Conservation (phyloP, 148 eudicot species). For the Gaultheria prostrata region DNA sequence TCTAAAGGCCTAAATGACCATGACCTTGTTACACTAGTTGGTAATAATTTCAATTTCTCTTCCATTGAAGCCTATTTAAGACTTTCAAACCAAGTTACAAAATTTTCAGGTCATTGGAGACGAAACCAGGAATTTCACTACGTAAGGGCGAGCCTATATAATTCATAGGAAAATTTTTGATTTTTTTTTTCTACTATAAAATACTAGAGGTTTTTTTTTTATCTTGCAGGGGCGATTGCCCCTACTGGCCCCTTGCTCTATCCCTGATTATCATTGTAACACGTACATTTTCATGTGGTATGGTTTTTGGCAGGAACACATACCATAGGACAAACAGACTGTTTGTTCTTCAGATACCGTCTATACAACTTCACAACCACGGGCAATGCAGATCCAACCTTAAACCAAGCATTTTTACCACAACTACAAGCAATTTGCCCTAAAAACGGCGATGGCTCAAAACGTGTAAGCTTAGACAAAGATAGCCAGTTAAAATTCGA, state of each 20-base stretch:
- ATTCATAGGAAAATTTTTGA: no score
- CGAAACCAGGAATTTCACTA: no score
- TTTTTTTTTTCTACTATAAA: no score
- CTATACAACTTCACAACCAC: conserved; percentile 80
- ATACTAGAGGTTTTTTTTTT: no score
- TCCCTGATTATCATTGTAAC: no score
- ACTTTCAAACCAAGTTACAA: neutral
- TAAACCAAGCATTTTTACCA: conserved; percentile 41
- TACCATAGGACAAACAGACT: conserved; percentile 69
- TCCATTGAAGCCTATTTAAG: neutral
- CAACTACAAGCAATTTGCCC: conserved; percentile 56
- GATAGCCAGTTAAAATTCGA: conserved; percentile 49
- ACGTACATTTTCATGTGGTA: neutral
- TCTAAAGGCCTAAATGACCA: conserved; percentile 72
- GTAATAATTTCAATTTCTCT: conserved; percentile 26
- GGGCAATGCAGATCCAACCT: conserved; percentile 67
- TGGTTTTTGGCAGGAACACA: conserved; percentile 54
- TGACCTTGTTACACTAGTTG: conserved; percentile 78
- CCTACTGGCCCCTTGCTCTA: no score
- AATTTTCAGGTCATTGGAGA: neutral
- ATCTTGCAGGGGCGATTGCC: no score
- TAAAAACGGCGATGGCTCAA: conserved; percentile 49
- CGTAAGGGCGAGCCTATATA: no score
- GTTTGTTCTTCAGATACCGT: conserved; percentile 60
- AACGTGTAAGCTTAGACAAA: conserved; percentile 55